These are phyloP conservation scores for Knufia fluminis DNA, from an alignment of 2,329 filamentous ascomycete genomes.

Conservation along the genomic window DNA sequence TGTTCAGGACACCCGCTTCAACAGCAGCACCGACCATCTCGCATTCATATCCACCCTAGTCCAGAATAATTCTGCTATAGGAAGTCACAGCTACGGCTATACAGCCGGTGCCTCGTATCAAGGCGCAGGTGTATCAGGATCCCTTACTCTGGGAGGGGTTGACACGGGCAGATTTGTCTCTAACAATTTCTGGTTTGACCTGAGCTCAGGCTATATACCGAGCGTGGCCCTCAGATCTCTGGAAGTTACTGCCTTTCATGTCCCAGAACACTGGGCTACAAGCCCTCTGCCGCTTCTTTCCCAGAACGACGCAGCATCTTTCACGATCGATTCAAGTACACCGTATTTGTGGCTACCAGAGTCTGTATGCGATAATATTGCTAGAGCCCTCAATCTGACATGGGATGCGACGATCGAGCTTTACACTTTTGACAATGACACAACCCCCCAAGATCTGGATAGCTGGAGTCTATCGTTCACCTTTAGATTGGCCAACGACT, in stretches of 20 bases:
- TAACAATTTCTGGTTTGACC: constrained; percentile 24
- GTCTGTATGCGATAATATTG: constrained; percentile 29
- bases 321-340: constrained; percentile 33
- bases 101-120: constrained; percentile 28
- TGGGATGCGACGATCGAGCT: constrained; percentile 30
- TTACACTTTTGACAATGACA: constrained; percentile 26
- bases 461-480: constrained; percentile 28
- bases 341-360: constrained; percentile 34
- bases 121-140: constrained; percentile 26
- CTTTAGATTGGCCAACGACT: constrained; percentile 29
- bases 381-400: constrained; percentile 28
- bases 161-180: constrained; percentile 26
- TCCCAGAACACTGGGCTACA: constrained; percentile 19
- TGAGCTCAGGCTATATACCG: constrained; percentile 26
- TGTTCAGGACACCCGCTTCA: constrained; percentile 24
- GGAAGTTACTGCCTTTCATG: constrained; percentile 18
- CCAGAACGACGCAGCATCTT: constrained; percentile 19
- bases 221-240: constrained; percentile 27
- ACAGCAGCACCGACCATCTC: constrained; percentile 17
- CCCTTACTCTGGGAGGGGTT: constrained; percentile 27
- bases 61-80: constrained; percentile 23
- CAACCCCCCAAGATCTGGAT: constrained; percentile 23
- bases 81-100: constrained; percentile 28
- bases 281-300: constrained; percentile 21
- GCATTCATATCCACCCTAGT: constrained; percentile 25